Base-by-base conservation (phyloP, 1,139 yeast genomes). In the Lodderomyces beijingensis region DNA sequence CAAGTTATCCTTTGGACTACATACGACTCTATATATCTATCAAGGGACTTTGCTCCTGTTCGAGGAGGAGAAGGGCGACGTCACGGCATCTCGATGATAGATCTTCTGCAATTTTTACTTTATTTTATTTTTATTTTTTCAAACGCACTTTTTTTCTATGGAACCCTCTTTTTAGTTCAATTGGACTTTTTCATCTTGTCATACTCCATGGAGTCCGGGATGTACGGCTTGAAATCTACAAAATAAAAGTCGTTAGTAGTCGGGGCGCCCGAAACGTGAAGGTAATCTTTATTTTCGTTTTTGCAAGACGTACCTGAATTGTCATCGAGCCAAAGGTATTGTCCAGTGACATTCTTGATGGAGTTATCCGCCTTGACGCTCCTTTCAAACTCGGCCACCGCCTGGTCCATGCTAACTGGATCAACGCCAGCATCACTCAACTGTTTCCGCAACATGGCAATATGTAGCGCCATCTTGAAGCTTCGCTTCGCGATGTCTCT, bases 141-240 rank as follows among this genome's bases (percentile, higher is more conserved):
- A 7, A 7, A n/a, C n/a, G n/a, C n/a, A n/a, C n/a, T n/a, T n/a
- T n/a, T n/a, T n/a, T n/a, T n/a, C n/a, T n/a, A n/a, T n/a, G n/a
- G n/a, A n/a, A n/a, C n/a, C n/a, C n/a, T n/a, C n/a, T n/a, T n/a
- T n/a, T n/a, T n/a, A n/a, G n/a, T n/a, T 27, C 28, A 34, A 10
- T 35, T 27, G 17, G 30, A 35, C 22, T 52, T 49, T 43, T 59
- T 32, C 11, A 15, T 60, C 42, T 55, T 58, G 34, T 74, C 79
- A 50, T 79, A 79, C 27, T 79, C 85, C 42, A 71, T 75, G 12
- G 70, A 60, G 46, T 75, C 76, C 3, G 86, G 85, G 25, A 78
- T 56, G 37, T 62, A 63, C 6, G 58, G 50, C 44, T 75, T 77
- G 46, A 74, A 56, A 2, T 64, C 69, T 44, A 56, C 16, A 31